A percentile compares a stretch with the other conserved stretches of the same genome.
Evolutionary conservation across 495 filamentous ascomycete species (phyloP).

Genomic region (Coniosporium apollinis): DNA sequence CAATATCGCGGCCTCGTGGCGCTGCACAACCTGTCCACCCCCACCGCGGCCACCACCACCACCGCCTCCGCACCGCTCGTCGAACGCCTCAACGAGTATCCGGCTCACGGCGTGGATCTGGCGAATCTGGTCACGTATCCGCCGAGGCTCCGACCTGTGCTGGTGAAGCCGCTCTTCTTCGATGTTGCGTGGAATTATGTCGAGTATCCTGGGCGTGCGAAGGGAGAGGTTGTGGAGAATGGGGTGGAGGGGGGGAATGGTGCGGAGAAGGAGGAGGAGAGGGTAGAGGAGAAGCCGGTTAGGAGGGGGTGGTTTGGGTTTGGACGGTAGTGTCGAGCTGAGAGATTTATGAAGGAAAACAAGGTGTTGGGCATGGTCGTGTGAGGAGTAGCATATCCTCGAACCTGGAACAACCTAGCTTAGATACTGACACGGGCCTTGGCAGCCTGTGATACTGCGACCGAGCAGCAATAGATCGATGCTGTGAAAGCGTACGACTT

Average conservation of each 20-base stretch:
- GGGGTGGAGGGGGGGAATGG: constrained; percentile 10
- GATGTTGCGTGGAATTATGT: constrained; percentile 98
- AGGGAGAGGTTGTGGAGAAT: constrained; percentile 6
- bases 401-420: no score
- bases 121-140: constrained; percentile 73
- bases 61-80: constrained; percentile 36
- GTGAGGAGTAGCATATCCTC: no score
- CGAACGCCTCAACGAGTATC: constrained; percentile 58
- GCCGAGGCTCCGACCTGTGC: constrained; percentile 62
- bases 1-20: constrained; percentile 72
- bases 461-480: no score
- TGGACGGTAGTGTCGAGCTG: constrained; percentile 40
- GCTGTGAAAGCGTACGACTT: no score
- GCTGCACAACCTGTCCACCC: constrained; percentile 40
- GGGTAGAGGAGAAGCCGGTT: constrained; percentile 28
- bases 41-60: constrained; percentile 15
- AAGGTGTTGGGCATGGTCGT: no score
- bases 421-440: no score
- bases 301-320: constrained; percentile 78
- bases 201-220: constrained; percentile 58
- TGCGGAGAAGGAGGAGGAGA: constrained; percentile 16
- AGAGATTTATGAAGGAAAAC: no score
- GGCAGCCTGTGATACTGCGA: no score
- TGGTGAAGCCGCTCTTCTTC: constrained; percentile 90
- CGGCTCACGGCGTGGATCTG: constrained; percentile 44